Conservation (phyloP, 75 land plant genomes). For the Adiantum capillusveneris region DNA sequence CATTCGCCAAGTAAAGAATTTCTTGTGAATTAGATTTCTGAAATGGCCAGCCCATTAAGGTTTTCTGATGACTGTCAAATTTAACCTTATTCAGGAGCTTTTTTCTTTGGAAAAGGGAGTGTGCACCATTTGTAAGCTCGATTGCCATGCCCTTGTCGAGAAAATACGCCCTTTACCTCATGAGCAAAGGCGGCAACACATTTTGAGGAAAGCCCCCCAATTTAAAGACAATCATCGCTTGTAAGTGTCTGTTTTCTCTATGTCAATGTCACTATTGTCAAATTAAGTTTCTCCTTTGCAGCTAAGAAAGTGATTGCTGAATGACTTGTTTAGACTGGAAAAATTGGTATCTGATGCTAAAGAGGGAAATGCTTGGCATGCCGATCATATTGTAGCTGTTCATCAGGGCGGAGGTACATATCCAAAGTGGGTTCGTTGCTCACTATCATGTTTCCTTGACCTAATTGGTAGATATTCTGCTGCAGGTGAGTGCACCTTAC, state of each 20-base stretch:
- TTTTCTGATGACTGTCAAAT: too few relatives aligned
- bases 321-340: constrained; percentile 46
- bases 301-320: background rate
- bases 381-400: constrained; percentile 91
- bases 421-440: background rate
- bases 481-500: constrained; percentile 86
- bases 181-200: constrained; percentile 32
- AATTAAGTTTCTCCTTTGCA: background rate
- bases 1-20: constrained; percentile 64
- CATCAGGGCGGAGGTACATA: constrained; percentile 80
- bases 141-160: constrained; percentile 80
- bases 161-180: constrained; percentile 48
- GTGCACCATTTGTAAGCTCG: constrained; percentile 68
- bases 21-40: too few relatives aligned
- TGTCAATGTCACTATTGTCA: background rate
- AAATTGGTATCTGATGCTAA: constrained; percentile 64
- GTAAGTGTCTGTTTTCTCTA: constrained; percentile 31
- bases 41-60: too few relatives aligned
- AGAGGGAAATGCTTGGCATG: constrained; percentile 99
- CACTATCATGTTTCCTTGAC: background rate
- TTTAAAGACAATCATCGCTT: constrained; percentile 37
- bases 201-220: constrained; percentile 62
- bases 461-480: background rate
- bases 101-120: constrained; percentile 80
- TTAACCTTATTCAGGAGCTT: constrained; percentile 54